Conservation (phyloP, 139 green algal genomes). For the Closterium sp. region DNA sequence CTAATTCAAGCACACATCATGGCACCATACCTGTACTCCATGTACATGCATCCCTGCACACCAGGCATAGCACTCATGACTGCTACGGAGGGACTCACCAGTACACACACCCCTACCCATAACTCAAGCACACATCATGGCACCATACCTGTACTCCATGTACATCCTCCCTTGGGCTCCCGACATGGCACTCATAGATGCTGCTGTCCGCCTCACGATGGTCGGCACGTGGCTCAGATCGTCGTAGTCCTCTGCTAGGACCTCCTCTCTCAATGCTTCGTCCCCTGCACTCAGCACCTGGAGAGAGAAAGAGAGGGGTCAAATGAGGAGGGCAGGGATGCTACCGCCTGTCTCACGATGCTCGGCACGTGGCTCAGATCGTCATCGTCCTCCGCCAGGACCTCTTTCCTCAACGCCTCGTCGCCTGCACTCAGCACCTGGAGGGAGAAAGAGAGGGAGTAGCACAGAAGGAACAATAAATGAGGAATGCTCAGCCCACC, state of each 20-base stretch:
- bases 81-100: not conserved
- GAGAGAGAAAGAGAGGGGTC: no score
- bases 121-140: no score
- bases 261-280: conserved; percentile 70
- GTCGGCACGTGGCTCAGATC: conserved; percentile 39
- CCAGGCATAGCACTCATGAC: not conserved
- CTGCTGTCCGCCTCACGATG: conserved; percentile 44
- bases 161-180: conserved; percentile 73
- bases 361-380: conserved; percentile 38
- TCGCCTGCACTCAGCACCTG: conserved; percentile 68
- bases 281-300: conserved; percentile 68
- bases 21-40: not conserved
- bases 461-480: not conserved
- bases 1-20: no score
- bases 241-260: conserved; percentile 57
- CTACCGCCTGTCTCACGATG: conserved; percentile 50
- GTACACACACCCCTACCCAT: not conserved
- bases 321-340: no score
- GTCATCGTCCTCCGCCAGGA: conserved; percentile 55
- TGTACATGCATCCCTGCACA: not conserved
- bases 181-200: conserved; percentile 71
- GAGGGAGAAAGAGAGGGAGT: no score
- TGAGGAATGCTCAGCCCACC: not conserved
- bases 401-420: conserved; percentile 70
- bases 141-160: conserved; percentile 64